A percentile compares a stretch with the other conserved stretches of the same genome.
These are phyloP conservation scores for Babesia caballi DNA, from an alignment of 169 alveolate species.

Conservation along the genomic window DNA sequence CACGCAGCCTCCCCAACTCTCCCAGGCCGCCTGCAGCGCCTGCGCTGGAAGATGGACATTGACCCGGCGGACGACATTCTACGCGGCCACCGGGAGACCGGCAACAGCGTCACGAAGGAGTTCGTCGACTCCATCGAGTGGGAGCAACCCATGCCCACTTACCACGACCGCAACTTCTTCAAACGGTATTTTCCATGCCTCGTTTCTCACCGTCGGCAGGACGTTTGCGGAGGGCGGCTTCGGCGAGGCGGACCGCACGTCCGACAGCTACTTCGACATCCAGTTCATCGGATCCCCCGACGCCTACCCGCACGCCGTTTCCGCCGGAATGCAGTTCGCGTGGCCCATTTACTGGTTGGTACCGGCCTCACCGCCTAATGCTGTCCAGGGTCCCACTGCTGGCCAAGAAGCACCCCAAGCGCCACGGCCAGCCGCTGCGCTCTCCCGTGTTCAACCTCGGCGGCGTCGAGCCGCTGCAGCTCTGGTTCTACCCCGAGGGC, in stretches of 20 bases:
- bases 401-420: slow-evolving; percentile 72
- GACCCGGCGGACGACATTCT: slow-evolving; percentile 72
- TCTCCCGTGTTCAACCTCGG: slow-evolving; percentile 79
- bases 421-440: slow-evolving; percentile 81
- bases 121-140: slow-evolving; percentile 72
- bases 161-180: slow-evolving; percentile 67
- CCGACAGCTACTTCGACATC: slow-evolving; percentile 77
- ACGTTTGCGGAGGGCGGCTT: slow-evolving; percentile 73
- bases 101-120: slow-evolving; percentile 66
- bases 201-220: slow-evolving; percentile 46
- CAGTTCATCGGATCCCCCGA: slow-evolving; percentile 83
- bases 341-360: slow-evolving; percentile 78
- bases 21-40: slow-evolving; percentile 61
- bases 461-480: slow-evolving; percentile 84
- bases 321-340: slow-evolving; percentile 79
- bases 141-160: slow-evolving; percentile 70
- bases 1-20: background rate
- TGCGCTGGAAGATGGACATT: slow-evolving; percentile 71
- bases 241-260: slow-evolving; percentile 69
- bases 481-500: slow-evolving; percentile 86
- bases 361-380: background rate
- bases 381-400: slow-evolving; percentile 72
- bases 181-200: slow-evolving; percentile 42
- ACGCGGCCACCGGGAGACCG: slow-evolving; percentile 75
- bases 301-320: slow-evolving; percentile 73